Conservation (phyloP, 139 green algal species). For the Parachlorella kessleri region DNA sequence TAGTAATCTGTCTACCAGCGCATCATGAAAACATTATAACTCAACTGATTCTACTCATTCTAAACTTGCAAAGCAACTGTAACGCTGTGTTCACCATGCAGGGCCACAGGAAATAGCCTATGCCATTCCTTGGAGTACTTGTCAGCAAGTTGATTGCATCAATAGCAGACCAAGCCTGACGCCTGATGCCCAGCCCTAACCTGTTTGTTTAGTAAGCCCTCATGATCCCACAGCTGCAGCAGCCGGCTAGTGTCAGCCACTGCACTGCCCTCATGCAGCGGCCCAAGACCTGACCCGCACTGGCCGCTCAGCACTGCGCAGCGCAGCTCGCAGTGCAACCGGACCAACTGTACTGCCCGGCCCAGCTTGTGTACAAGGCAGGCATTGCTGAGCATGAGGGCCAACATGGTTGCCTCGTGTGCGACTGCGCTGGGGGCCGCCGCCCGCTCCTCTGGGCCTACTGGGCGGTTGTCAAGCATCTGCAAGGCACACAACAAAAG, state of each 20-base stretch:
- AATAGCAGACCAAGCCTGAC: background rate
- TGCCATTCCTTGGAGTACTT: too few relatives aligned
- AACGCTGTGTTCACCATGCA: too few relatives aligned
- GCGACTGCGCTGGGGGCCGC: slow-evolving; percentile 37
- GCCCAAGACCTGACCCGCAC: background rate
- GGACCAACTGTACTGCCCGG: slow-evolving; percentile 45
- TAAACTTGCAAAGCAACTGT: too few relatives aligned
- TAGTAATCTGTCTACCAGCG: too few relatives aligned
- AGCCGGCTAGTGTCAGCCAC: slow-evolving; percentile 9
- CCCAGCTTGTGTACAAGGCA: slow-evolving; percentile 79
- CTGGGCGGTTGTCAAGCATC: slow-evolving; percentile 59
- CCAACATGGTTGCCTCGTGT: slow-evolving; percentile 57
- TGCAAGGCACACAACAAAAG: too few relatives aligned
- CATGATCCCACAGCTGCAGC: slow-evolving; percentile 78
- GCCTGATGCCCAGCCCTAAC: too few relatives aligned
- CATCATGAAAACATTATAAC: too few relatives aligned
- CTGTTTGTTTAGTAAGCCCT: slow-evolving; percentile 45
- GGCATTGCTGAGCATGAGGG: slow-evolving; percentile 67
- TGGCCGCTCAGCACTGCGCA: slow-evolving; percentile 18
- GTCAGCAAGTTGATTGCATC: too few relatives aligned
- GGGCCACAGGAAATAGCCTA: too few relatives aligned
- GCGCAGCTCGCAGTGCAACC: slow-evolving; percentile 71
- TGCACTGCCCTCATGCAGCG: background rate
- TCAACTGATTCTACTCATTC: too few relatives aligned
- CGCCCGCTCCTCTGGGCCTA: slow-evolving; percentile 52